Conservation (phyloP, 495 filamentous ascomycete genomes). For the Aspergillus coremiiformis region DNA sequence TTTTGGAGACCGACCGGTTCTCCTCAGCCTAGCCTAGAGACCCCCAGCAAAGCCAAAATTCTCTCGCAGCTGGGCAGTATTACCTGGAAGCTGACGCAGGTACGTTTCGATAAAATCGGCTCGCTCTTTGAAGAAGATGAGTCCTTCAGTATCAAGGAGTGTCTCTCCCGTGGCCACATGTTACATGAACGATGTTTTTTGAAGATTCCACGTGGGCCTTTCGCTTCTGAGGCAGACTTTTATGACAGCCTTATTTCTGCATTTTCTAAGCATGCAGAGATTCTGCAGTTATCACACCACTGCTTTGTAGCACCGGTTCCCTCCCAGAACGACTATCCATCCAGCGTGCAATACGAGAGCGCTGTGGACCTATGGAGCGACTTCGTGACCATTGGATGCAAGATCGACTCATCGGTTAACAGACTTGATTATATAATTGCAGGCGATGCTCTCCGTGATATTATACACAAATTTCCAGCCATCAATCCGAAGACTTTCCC, state of each 20-base stretch:
- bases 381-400: background rate
- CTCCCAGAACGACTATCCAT: conserved; percentile 9
- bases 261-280: conserved; percentile 15
- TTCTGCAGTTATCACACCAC: conserved; percentile 16
- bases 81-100: conserved; percentile 18
- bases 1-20: conserved; percentile 15
- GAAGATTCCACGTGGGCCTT: conserved; percentile 17
- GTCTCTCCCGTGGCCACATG: conserved; percentile 21
- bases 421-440: conserved; percentile 1
- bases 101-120: conserved; percentile 21
- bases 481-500: conserved; percentile 13
- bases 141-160: conserved; percentile 15
- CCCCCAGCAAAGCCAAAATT: conserved; percentile 14
- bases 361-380: conserved; percentile 13
- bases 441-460: conserved; percentile 21
- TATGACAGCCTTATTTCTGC: conserved; percentile 18
- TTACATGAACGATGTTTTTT: conserved; percentile 15
- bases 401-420: background rate
- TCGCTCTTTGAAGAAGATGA: conserved; percentile 18
- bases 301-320: conserved; percentile 21
- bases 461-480: conserved; percentile 15
- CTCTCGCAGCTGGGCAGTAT: conserved; percentile 16
- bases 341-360: conserved; percentile 3
- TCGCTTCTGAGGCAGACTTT: conserved; percentile 12
- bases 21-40: conserved; percentile 8